These are phyloP conservation scores for Colletotrichum sp. DNA, from an alignment of 2,329 filamentous ascomycete genomes.

Conservation along the genomic window DNA sequence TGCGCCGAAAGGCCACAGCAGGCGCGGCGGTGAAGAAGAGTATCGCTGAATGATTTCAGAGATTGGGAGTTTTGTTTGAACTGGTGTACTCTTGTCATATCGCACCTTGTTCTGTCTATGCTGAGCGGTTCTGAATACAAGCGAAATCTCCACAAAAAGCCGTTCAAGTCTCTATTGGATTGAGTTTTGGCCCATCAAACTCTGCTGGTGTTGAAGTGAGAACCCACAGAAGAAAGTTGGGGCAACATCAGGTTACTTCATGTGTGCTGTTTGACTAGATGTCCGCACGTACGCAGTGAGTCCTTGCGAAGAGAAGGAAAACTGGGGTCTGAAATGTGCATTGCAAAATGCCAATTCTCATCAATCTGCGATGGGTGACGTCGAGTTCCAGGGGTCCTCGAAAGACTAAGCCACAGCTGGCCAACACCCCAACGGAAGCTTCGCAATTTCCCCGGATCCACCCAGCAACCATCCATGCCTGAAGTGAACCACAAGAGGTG, in stretches of 20 bases:
- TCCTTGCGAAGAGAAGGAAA: not conserved
- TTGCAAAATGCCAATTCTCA: not conserved
- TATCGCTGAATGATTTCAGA: not conserved
- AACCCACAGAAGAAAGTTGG: not conserved
- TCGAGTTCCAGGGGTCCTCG: constrained; percentile 1
- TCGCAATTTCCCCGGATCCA: constrained; percentile 20
- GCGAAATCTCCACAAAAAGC: not conserved
- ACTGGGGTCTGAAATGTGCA: not conserved
- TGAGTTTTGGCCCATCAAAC: not conserved
- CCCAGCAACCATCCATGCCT: not conserved
- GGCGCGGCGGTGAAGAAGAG: not conserved
- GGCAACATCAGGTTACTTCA: not conserved
- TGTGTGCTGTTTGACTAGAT: not conserved
- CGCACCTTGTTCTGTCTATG: not conserved
- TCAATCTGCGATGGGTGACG: constrained; percentile 4
- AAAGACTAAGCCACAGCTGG: constrained; percentile 7
- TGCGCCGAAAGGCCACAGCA: not conserved
- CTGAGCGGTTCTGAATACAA: constrained; percentile 8
- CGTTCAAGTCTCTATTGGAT: not conserved
- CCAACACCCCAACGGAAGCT: not conserved
- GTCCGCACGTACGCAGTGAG: not conserved
- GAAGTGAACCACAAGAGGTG: not conserved
- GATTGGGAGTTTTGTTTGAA: not conserved
- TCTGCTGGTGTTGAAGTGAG: not conserved
- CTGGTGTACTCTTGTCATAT: not conserved